These are phyloP conservation scores for Escovopsis weberi DNA, from an alignment of 2,329 filamentous ascomycete genomes.

Conservation along the genomic window DNA sequence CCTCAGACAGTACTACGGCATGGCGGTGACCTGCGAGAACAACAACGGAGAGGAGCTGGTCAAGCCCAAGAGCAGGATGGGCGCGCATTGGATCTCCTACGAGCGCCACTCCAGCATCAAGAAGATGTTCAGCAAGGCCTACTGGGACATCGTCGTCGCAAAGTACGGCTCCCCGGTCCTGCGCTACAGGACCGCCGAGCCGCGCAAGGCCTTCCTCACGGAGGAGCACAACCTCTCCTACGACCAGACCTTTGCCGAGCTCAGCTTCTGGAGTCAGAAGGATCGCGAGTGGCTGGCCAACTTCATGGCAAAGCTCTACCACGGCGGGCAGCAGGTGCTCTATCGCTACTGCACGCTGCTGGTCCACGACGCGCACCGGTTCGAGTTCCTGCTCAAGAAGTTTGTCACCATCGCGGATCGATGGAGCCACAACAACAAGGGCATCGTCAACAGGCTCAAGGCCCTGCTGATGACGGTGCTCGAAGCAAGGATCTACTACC, in stretches of 20 bases:
- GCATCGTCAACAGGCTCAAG: background rate
- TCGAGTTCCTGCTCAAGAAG: constrained; percentile 6
- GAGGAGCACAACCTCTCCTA: background rate
- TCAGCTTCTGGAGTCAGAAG: background rate
- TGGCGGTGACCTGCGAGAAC: background rate
- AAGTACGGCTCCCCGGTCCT: constrained; percentile 13
- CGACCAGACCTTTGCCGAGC: background rate
- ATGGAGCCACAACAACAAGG: constrained; percentile 2
- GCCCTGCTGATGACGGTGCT: background rate
- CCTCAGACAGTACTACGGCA: constrained; percentile 4
- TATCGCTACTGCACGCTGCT: constrained; percentile 8
- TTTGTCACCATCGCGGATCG: constrained; percentile 4
- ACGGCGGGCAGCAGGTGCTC: constrained; percentile 3
- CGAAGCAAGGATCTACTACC: background rate
- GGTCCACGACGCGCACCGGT: constrained; percentile 7
- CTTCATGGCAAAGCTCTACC: background rate
- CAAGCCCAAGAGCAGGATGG: no score
- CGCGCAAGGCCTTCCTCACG: constrained; percentile 9
- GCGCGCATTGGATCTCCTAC: constrained; percentile 6
- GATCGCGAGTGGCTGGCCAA: constrained; percentile 1
- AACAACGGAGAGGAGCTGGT: no score
- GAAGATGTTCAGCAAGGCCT: constrained; percentile 11
- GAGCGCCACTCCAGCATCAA: constrained; percentile 6
- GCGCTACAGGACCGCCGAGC: constrained; percentile 6
- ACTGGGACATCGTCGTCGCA: constrained; percentile 12